A percentile compares a stretch with the other conserved stretches of the same genome.
phyloP scores from a whole-genome alignment of 768 basidiomycete species.

The Suillus clintonianus region DNA sequence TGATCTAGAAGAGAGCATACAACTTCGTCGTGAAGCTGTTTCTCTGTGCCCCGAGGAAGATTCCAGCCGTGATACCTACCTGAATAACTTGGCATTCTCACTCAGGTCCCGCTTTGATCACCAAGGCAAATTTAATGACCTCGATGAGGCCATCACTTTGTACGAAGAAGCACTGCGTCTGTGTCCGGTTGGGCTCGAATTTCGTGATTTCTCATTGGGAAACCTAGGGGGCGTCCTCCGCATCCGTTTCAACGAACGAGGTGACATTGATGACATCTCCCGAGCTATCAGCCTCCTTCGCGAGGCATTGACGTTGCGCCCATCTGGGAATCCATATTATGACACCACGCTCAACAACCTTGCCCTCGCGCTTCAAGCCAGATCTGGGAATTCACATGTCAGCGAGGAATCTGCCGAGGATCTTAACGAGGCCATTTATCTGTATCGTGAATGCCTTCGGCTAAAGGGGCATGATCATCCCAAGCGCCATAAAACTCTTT shows the following conservation, averaged over 20 bases:
- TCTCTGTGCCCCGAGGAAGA: slow-evolving; percentile 11
- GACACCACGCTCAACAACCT: slow-evolving; percentile 12
- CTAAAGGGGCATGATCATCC: slow-evolving; percentile 9
- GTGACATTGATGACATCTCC: slow-evolving; percentile 16
- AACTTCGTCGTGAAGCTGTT: neutral
- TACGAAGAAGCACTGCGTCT: neutral
- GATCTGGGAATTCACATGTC: slow-evolving; percentile 9
- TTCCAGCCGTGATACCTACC: neutral
- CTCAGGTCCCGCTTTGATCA: slow-evolving; percentile 13
- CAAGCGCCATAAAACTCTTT: slow-evolving; percentile 1
- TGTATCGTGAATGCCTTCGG: slow-evolving; percentile 12
- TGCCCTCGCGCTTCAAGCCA: slow-evolving; percentile 9
- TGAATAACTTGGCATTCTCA: slow-evolving; percentile 12
- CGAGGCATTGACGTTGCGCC: slow-evolving; percentile 9
- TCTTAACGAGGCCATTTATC: slow-evolving; percentile 17
- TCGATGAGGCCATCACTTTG: slow-evolving; percentile 1
- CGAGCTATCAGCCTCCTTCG: slow-evolving; percentile 5
- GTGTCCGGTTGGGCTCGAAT: neutral
- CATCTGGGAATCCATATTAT: slow-evolving; percentile 6
- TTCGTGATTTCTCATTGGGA: slow-evolving; percentile 8
- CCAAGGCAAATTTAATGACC: neutral
- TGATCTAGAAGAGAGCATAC: slow-evolving; percentile 13
- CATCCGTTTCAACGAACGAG: slow-evolving; percentile 11
- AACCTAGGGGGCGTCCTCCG: slow-evolving; percentile 19
- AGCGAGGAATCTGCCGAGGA: too few species aligned